These are phyloP conservation scores for Metschnikowia lochheadii DNA, from an alignment of 805 yeast genomes.

Conservation along the genomic window DNA sequence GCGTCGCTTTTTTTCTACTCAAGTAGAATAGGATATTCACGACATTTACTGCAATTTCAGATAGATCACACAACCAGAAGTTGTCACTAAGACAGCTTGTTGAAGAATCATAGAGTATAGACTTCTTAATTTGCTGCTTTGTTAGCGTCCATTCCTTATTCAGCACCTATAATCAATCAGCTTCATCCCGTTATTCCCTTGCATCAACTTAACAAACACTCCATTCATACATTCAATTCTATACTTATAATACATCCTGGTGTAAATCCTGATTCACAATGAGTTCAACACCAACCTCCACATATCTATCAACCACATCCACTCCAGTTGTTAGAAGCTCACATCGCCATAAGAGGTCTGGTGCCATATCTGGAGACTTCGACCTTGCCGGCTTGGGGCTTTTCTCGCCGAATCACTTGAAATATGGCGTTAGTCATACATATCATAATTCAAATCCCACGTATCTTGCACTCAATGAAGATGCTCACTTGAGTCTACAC, in stretches of 20 bases:
- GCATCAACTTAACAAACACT: not conserved
- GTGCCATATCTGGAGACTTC: constrained; percentile 85
- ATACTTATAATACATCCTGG: not conserved
- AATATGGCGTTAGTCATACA: constrained; percentile 2
- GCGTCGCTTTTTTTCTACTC: constrained; percentile 5
- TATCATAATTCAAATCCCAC: constrained; percentile 5
- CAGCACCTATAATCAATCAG: not conserved
- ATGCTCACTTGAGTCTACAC: constrained; percentile 9
- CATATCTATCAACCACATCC: constrained; percentile 6
- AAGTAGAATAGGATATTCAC: not conserved
- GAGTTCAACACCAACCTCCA: constrained; percentile 2
- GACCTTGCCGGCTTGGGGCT: constrained; percentile 44
- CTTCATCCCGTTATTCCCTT: not conserved
- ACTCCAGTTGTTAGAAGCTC: constrained; percentile 4
- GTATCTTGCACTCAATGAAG: not conserved
- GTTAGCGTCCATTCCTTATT: constrained; percentile 4
- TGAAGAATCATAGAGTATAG: not conserved
- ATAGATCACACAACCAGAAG: not conserved
- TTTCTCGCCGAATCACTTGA: constrained; percentile 26
- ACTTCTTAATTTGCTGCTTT: not conserved
- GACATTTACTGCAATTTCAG: not conserved
- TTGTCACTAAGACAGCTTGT: constrained; percentile 2
- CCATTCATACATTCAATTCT: constrained; percentile 5
- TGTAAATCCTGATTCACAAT: not conserved
- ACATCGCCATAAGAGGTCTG: constrained; percentile 81